Base-by-base conservation (phyloP, 306 rosid genomes). In the Castanea sativa region DNA sequence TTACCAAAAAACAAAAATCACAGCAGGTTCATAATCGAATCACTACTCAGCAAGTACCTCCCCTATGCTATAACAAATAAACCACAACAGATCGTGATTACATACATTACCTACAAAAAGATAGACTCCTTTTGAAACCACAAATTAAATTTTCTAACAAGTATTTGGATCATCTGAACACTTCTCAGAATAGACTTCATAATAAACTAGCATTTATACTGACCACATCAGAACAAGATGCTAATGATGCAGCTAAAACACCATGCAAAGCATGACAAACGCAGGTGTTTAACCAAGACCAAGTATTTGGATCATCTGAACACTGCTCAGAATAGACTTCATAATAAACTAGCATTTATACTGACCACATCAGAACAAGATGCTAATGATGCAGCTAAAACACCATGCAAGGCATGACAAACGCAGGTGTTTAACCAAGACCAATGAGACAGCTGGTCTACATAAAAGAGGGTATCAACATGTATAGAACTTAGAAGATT, bases 1-100 rank as follows among this genome's bases (percentile, higher is more conserved):
- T 38, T 38, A 38, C 6, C 43, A 38, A 38, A 35, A 38, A 7
- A 38, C 43, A 38, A 7, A 20, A 74, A 12, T 14, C 71, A 32
- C 67, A 33, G 7, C 19, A 79, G 45, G 41, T 51, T 75, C 25
- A 23, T 25, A 11, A 19, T 33, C 69, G 49, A 73, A 76, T 38
- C 60, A 29, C 21, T 25, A 32, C 69, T 69, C 29, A 63, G 77
- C 23, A 29, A 78, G 35, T 64, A 55, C 56, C 79, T 49, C 70
- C 20, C 52, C 14, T 29, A 4, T 29, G 7, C 21, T 69, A 33
- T 59, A 57, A 57, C 23, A 23, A 23, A 23, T 57, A 59, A 8
- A 23, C 29, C 14, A 9, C 13, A 45, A 11, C 53, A 45, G 4
- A 45, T 12, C 5, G 15, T 45, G 53, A 45, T 45, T 45, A 12